Conservation (phyloP, 805 yeast species). For the Suhomyces emberorum region DNA sequence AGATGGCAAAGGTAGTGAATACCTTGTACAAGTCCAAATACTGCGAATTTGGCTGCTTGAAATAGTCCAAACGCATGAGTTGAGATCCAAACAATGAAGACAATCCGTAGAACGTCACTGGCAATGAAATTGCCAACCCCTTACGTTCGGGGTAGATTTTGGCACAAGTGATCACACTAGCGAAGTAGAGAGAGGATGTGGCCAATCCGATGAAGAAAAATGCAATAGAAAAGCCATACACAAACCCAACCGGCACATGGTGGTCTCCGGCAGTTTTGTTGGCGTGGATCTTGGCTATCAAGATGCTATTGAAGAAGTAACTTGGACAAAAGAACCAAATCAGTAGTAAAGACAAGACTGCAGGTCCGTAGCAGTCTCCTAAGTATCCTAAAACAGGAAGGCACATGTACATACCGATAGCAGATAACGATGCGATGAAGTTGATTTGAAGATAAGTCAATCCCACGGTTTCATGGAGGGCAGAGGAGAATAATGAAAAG, state of each 20-base stretch:
- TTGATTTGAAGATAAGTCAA: slow-evolving; percentile 66
- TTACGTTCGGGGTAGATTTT: slow-evolving; percentile 74
- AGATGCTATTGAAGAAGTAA: slow-evolving; percentile 43
- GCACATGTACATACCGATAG: slow-evolving; percentile 79
- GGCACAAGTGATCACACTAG: slow-evolving; percentile 76
- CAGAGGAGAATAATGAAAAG: slow-evolving; percentile 75
- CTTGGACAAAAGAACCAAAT: slow-evolving; percentile 64
- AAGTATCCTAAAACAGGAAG: slow-evolving; percentile 79
- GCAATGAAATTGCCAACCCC: slow-evolving; percentile 80
- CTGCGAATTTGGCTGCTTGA: slow-evolving; percentile 26
- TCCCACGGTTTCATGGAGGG: slow-evolving; percentile 55
- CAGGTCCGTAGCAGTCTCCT: slow-evolving; percentile 85
- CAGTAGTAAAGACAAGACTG: slow-evolving; percentile 60
- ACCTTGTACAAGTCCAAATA: slow-evolving; percentile 48
- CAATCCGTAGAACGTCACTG: slow-evolving; percentile 84
- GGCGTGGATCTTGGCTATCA: slow-evolving; percentile 12
- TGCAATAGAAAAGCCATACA: slow-evolving; percentile 38
- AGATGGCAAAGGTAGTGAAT: slow-evolving; percentile 48
- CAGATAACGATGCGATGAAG: slow-evolving; percentile 67
- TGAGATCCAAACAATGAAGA: slow-evolving; percentile 76
- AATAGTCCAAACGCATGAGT: slow-evolving; percentile 42
- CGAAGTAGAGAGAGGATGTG: slow-evolving; percentile 69
- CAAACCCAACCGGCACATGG: slow-evolving; percentile 4
- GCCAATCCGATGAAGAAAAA: slow-evolving; percentile 66
- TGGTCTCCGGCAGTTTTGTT: background rate